These are phyloP conservation scores for Candida gorgasii DNA, from an alignment of 805 yeast species.

Conservation along the genomic window DNA sequence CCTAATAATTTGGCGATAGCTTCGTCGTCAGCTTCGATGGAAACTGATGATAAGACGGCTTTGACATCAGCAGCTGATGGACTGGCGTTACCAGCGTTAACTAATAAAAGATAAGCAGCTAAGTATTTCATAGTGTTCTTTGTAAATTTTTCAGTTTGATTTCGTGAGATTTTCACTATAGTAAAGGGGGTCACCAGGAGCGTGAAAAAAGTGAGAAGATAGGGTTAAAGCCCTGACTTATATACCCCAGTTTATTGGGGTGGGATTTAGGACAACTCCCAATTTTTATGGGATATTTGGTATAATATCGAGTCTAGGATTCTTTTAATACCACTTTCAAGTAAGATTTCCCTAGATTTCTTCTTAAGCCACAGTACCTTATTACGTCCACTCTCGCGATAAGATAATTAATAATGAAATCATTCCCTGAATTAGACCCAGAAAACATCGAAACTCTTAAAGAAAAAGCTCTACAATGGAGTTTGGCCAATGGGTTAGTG, in stretches of 20 bases:
- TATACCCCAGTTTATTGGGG: too few relatives aligned
- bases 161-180: neutral
- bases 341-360: neutral
- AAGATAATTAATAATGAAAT: constrained; percentile 18
- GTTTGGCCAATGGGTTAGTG: constrained; percentile 75
- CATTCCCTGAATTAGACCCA: constrained; percentile 34
- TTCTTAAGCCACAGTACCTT: neutral
- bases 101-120: constrained; percentile 98
- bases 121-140: constrained; percentile 82
- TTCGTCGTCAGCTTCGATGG: constrained; percentile 91
- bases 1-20: constrained; percentile 77
- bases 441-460: constrained; percentile 33
- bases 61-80: constrained; percentile 94
- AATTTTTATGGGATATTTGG: too few relatives aligned
- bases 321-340: neutral
- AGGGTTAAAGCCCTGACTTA: neutral
- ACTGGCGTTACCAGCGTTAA: constrained; percentile 93
- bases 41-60: constrained; percentile 88
- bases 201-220: neutral
- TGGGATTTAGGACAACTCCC: too few relatives aligned
- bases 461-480: constrained; percentile 67
- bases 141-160: constrained; percentile 5
- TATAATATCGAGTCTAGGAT: too few relatives aligned
- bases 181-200: neutral
- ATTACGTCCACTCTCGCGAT: constrained; percentile 1